These are phyloP conservation scores for Rostrohypoxylon terebratum DNA, from an alignment of 495 filamentous ascomycete genomes.

Conservation along the genomic window DNA sequence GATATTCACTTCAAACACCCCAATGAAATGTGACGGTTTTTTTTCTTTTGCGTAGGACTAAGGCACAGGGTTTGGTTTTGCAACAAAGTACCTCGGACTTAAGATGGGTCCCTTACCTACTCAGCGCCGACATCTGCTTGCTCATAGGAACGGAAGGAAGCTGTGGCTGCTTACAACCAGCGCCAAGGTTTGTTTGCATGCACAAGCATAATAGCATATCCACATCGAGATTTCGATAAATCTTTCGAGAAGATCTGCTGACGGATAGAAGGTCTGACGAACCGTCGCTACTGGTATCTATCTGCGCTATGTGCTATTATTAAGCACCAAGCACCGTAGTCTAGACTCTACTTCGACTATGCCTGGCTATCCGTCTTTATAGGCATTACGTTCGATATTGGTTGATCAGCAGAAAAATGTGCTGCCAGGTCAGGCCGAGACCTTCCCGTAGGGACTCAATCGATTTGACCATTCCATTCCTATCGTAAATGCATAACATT, in stretches of 20 bases:
- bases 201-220: not conserved
- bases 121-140: not conserved
- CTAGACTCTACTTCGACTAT: not conserved
- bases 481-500: not conserved
- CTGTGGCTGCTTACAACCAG: not conserved
- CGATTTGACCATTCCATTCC: not conserved
- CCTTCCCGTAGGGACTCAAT: not conserved
- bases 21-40: slow-evolving; percentile 25
- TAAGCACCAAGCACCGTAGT: no score
- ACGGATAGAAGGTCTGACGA: not conserved
- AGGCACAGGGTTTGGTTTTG: not conserved
- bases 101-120: no score
- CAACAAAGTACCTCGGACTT: not conserved
- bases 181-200: not conserved
- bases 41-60: not conserved
- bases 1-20: slow-evolving; percentile 13
- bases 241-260: not conserved
- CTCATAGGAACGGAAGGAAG: not conserved
- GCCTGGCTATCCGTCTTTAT: not conserved
- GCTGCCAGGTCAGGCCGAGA: not conserved
- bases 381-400: not conserved
- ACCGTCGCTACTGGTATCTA: no score
- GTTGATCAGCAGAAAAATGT: not conserved
- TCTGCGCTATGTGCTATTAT: not conserved
- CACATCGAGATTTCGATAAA: not conserved